Evolutionary conservation across 75 land plant species (phyloP).

Genomic region (Chamaecyparis obtusa): DNA sequence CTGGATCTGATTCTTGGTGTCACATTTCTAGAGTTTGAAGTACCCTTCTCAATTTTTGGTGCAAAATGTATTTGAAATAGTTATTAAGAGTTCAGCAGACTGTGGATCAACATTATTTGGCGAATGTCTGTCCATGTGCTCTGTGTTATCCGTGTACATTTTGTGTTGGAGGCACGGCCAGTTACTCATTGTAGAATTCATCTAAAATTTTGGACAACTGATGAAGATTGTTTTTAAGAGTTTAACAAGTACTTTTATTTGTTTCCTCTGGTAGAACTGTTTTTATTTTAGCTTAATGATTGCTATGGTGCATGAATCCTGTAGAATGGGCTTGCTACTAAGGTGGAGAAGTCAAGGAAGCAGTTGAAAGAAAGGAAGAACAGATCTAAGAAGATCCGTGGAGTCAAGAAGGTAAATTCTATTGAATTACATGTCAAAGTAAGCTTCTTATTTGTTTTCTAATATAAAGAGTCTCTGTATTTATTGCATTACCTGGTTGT

Average conservation of each 20-base stretch:
- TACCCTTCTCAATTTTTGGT: not conserved
- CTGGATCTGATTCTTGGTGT: not conserved
- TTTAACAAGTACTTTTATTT: not conserved
- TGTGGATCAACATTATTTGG: not conserved
- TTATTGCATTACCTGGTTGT: constrained; percentile 4
- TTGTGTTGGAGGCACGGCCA: not conserved
- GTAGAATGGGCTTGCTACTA: constrained; percentile 75
- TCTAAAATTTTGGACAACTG: not conserved
- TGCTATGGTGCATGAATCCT: not conserved
- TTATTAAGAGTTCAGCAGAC: no score
- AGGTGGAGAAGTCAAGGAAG: constrained; percentile 80
- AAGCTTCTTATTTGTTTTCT: not conserved
- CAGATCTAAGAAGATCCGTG: constrained; percentile 69
- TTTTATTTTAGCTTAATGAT: not conserved
- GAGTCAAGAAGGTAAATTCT: constrained; percentile 58
- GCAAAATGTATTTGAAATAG: not conserved
- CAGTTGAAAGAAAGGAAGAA: constrained; percentile 82
- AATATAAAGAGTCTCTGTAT: not conserved
- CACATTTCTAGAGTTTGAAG: not conserved
- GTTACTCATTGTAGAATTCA: not conserved
- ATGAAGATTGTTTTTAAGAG: not conserved
- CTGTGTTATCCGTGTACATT: not conserved
- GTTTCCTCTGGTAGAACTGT: not conserved
- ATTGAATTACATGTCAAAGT: not conserved
- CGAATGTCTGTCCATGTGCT: not conserved